Conservation (phyloP, 1,139 yeast species). For the Scheffersomyces lignicola region DNA sequence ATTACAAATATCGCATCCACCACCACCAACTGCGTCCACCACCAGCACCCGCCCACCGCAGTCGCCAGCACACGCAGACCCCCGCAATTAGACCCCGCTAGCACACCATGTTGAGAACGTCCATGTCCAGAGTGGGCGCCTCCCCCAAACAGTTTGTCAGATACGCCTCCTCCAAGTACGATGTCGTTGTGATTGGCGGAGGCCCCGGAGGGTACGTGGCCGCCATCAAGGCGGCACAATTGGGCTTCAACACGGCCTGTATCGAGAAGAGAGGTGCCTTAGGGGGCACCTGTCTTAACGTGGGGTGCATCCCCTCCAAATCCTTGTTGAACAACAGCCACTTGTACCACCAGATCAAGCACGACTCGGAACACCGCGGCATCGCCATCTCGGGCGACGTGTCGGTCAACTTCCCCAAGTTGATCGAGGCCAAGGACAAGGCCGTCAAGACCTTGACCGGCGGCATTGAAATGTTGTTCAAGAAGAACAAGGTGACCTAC, state of each 20-base stretch:
- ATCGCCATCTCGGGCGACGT: conserved; percentile 79
- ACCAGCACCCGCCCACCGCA: not conserved
- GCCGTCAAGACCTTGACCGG: conserved; percentile 87
- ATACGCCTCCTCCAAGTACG: conserved; percentile 59
- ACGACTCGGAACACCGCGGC: conserved; percentile 86
- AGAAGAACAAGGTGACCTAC: conserved; percentile 93
- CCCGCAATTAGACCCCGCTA: not conserved
- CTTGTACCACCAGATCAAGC: conserved; percentile 82
- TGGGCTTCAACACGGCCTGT: conserved; percentile 93
- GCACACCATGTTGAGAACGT: conserved; percentile 14
- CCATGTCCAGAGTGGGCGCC: conserved; percentile 8
- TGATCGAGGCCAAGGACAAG: conserved; percentile 91
- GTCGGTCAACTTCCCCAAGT: conserved; percentile 67
- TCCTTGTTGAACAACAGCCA: conserved; percentile 94
- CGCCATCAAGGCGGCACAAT: conserved; percentile 97
- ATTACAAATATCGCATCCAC: no score
- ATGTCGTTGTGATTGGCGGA: conserved; percentile 94
- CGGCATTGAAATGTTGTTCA: conserved; percentile 92
- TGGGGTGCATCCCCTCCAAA: conserved; percentile 98
- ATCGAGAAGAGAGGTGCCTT: conserved; percentile 92
- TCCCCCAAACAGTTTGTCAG: conserved; percentile 31
- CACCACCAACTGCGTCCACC: no score
- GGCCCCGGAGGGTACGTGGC: conserved; percentile 99
- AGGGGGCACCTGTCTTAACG: conserved; percentile 98
- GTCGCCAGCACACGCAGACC: not conserved